A percentile compares a stretch with the other conserved stretches of the same genome.
phyloP scores from a whole-genome alignment of 441 rosid species.

The Erodium trifolium region DNA sequence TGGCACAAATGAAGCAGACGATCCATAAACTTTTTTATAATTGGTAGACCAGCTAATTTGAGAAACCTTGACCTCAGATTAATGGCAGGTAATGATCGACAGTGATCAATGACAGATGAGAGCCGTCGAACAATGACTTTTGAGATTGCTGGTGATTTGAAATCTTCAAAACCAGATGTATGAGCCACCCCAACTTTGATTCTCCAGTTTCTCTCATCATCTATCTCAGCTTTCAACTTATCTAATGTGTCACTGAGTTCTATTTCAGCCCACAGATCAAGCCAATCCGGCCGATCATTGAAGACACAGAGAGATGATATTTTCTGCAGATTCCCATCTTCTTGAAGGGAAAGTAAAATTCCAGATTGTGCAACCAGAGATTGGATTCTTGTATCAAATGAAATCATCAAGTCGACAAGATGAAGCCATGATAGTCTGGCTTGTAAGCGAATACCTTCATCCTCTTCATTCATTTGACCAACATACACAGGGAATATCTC shows the following conservation, averaged over 20 bases:
- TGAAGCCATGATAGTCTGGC: slow-evolving; percentile 74
- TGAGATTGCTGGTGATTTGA: slow-evolving; percentile 58
- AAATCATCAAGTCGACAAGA: slow-evolving; percentile 77
- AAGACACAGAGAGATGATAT: slow-evolving; percentile 72
- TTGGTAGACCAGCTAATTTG: slow-evolving; percentile 51
- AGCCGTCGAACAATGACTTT: slow-evolving; percentile 40
- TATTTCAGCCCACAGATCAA: slow-evolving; percentile 77
- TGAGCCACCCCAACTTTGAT: slow-evolving; percentile 47
- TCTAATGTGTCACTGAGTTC: slow-evolving; percentile 61
- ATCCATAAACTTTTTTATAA: slow-evolving; percentile 50
- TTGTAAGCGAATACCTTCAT: slow-evolving; percentile 32
- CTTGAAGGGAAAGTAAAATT: slow-evolving; percentile 52
- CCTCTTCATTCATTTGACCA: slow-evolving; percentile 46
- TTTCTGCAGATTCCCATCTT: slow-evolving; percentile 54
- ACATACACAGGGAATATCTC: slow-evolving; percentile 64
- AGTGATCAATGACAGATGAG: slow-evolving; percentile 55
- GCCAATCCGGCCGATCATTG: slow-evolving; percentile 87
- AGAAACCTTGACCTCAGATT: slow-evolving; percentile 64
- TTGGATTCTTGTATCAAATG: slow-evolving; percentile 65
- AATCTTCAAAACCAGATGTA: slow-evolving; percentile 48
- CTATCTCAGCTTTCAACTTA: slow-evolving; percentile 45
- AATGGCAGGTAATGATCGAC: slow-evolving; percentile 50
- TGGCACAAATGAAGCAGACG: slow-evolving; percentile 65
- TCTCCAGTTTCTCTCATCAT: slow-evolving; percentile 62
- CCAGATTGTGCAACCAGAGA: slow-evolving; percentile 73